Percentiles rank a stretch among this genome's conserved stretches.
phyloP scores from a whole-genome alignment of 768 basidiomycete species.

The Termitomyces heimii region DNA sequence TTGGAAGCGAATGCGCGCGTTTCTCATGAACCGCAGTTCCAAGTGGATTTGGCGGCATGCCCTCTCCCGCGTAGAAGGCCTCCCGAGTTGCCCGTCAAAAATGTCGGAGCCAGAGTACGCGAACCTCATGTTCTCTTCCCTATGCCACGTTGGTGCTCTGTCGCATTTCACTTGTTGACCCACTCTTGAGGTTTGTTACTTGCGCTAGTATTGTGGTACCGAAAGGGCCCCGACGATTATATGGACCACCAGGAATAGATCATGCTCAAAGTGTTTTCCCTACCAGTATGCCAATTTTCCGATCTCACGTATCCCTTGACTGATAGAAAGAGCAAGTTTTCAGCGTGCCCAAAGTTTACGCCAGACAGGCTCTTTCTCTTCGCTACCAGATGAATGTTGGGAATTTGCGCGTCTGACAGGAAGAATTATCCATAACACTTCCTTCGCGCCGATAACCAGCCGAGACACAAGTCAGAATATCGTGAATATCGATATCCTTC shows the following conservation, averaged over 20 bases:
- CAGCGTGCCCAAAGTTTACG: conserved; percentile 10
- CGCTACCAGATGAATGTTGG: conserved; percentile 13
- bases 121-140: conserved; percentile 34
- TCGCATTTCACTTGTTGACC: conserved; percentile 1
- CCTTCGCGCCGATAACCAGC: conserved; percentile 16
- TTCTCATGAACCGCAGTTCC: conserved; percentile 36
- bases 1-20: conserved; percentile 30
- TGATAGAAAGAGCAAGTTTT: conserved; percentile 6
- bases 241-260: conserved; percentile 15
- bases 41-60: conserved; percentile 36
- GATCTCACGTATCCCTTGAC: not conserved
- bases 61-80: conserved; percentile 26
- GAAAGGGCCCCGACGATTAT: conserved; percentile 14
- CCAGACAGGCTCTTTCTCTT: not conserved
- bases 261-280: conserved; percentile 16
- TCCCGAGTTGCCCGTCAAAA: conserved; percentile 38
- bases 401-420: conserved; percentile 13
- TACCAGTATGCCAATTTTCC: conserved; percentile 9
- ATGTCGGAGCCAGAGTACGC: conserved; percentile 40
- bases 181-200: conserved; percentile 3
- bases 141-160: conserved; percentile 33
- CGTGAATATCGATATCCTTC: conserved; percentile 11
- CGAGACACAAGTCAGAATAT: conserved; percentile 15
- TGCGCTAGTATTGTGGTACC: conserved; percentile 13
- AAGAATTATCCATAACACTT: conserved; percentile 13